Conservation (phyloP, 164 flowering plant species). For the Stephania cephalantha region DNA sequence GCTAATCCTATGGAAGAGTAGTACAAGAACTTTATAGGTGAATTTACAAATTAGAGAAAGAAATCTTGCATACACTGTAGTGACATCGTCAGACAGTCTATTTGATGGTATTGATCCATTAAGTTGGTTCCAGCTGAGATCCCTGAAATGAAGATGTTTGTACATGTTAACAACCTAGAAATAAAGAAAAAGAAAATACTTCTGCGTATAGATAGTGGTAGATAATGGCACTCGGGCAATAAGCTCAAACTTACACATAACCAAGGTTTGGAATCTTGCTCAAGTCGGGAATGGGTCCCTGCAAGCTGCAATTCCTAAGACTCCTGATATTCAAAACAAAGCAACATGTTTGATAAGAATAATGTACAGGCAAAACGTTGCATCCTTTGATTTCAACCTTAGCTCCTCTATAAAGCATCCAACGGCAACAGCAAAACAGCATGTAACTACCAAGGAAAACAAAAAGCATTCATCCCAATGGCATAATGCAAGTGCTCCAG, state of each 20-base stretch:
- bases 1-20: background rate
- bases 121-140: constrained; percentile 72
- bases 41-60: background rate
- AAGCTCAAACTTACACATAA: constrained; percentile 51
- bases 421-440: background rate
- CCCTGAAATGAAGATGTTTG: constrained; percentile 40
- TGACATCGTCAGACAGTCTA: constrained; percentile 50
- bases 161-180: background rate
- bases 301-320: constrained; percentile 79
- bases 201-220: background rate
- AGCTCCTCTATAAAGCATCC: background rate
- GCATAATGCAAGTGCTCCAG: background rate
- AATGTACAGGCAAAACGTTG: background rate
- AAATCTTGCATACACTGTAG: constrained; percentile 56
- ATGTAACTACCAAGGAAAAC: no score
- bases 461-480: no score
- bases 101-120: constrained; percentile 55
- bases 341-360: background rate
- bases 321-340: constrained; percentile 45
- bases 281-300: constrained; percentile 69
- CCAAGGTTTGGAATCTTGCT: constrained; percentile 44
- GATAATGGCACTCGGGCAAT: background rate
- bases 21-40: background rate
- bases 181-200: background rate
- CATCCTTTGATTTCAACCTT: background rate